Conservation (phyloP, 139 green algal species). For the Picochlorum sp. region DNA sequence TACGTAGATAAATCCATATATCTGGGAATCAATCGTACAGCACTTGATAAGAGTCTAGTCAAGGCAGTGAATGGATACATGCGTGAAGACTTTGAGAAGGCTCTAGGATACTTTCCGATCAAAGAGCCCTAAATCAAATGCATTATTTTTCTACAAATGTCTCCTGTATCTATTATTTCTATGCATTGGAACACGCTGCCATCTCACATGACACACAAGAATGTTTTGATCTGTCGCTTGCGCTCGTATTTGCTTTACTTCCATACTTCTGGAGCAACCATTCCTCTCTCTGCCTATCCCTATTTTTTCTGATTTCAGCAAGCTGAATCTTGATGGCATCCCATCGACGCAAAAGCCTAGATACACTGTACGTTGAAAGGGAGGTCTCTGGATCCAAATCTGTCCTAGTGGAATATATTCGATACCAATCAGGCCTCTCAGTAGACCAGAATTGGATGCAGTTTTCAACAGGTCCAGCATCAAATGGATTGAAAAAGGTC, state of each 20-base stretch:
- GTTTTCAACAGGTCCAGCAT: constrained; percentile 22
- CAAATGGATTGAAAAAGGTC: constrained; percentile 34
- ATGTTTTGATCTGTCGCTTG: too few species aligned
- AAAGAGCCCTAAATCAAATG: too few species aligned
- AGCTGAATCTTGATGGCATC: background rate
- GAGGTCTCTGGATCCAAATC: background rate
- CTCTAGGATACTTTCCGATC: too few species aligned
- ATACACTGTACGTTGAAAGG: background rate
- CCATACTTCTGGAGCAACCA: background rate
- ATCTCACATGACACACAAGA: too few species aligned
- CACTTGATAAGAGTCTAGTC: too few species aligned
- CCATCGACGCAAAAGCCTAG: background rate
- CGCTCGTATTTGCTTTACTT: background rate
- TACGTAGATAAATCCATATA: too few species aligned
- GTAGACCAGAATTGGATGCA: constrained; percentile 21
- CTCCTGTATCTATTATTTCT: too few species aligned
- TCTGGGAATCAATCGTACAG: too few species aligned
- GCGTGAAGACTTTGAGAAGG: too few species aligned
- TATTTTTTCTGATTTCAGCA: background rate
- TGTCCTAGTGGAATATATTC: constrained; percentile 4
- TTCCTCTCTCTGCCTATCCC: background rate
- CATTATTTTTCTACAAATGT: too few species aligned
- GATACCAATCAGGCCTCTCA: constrained; percentile 12
- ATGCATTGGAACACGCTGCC: too few species aligned
- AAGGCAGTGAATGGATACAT: too few species aligned